Evolutionary conservation across 495 filamentous ascomycete species (phyloP), one percentile per base, ranked within the genome.

Genomic region (Xylaria intraflava): DNA sequence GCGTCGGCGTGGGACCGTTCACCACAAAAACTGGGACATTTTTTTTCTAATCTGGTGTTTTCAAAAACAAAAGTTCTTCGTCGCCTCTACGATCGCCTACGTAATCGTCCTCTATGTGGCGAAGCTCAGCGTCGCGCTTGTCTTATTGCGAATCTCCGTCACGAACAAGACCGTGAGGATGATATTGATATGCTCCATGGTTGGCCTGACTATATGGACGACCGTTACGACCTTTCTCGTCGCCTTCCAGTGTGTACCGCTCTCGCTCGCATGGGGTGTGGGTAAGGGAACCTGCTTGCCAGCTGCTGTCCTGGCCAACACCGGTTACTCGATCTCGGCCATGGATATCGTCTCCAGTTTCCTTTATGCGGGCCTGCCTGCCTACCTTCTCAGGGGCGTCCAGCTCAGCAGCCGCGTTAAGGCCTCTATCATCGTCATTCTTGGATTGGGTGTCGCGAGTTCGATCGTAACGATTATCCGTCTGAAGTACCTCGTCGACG

Each of bases 41-140:
- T 38, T 38, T 11, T 38, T 38, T 38, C 35, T 38, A 38, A 38
- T 38, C 31, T 16, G 16, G 14, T 19, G n/a, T 38, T 38, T 11
- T 2, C 35, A n/a, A 38, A n/a, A 17, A 35, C 31, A 24, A 43
- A 43, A 55, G 52, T 55, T 16, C 27, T 55, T 55, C 36, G 45
- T 55, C 45, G 52, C 52, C 7, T 48, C 52, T 2, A 55, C 52
- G n/a, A 55, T 55, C 20, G 29, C 52, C 35, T 55, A 55, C 38
- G 38, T 55, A 8, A 49, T 55, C 52, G 52, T 46, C 22, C 52
- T 55, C 2, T 55, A 55, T 14, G 22, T 55, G 1, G 52, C 45
- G 0, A 55, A 55, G 45, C 31, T 55, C 26, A 55, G 52, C 29
- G 52, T 55, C 0, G 52, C 52, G n/a, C 45, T 55, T 12, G 52